phyloP scores from a whole-genome alignment of 2,329 filamentous ascomycete genomes.

The Juglanconis oblonga region DNA sequence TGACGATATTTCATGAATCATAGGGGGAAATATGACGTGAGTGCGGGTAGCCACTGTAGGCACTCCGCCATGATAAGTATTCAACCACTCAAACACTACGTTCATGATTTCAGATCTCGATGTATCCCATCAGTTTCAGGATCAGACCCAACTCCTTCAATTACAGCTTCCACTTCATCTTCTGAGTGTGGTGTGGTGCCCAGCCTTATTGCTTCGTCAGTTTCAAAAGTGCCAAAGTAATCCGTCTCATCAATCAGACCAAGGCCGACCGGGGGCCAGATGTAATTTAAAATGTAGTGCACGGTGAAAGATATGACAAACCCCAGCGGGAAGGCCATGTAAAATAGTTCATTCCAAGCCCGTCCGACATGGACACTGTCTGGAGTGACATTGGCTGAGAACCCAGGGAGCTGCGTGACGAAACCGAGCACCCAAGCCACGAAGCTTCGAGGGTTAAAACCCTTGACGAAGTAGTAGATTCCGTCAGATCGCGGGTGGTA shows the following conservation, averaged over 20 bases:
- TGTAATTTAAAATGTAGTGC: constrained; percentile 6
- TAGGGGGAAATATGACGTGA: too few relatives aligned
- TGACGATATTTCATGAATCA: too few relatives aligned
- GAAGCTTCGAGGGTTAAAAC: constrained; percentile 17
- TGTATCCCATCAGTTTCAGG: neutral
- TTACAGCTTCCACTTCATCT: neutral
- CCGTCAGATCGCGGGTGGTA: constrained; percentile 13
- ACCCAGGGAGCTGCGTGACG: constrained; percentile 12
- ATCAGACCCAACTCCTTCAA: constrained; percentile 4
- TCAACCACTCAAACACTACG: neutral
- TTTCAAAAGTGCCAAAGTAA: constrained; percentile 5
- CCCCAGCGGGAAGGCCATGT: constrained; percentile 12
- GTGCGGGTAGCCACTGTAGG: too few relatives aligned
- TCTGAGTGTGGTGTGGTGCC: constrained; percentile 4
- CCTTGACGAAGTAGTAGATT: constrained; percentile 16
- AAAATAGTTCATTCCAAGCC: constrained; percentile 13
- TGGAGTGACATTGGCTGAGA: constrained; percentile 9
- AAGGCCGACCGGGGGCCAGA: constrained; percentile 7
- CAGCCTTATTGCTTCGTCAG: constrained; percentile 11
- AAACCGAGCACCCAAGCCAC: constrained; percentile 18
- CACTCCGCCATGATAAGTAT: neutral
- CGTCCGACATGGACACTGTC: constrained; percentile 6
- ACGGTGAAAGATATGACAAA: constrained; percentile 15
- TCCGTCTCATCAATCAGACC: constrained; percentile 6
- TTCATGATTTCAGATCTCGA: neutral